phyloP scores from a whole-genome alignment of 2,329 filamentous ascomycete species.

The Pseudocercospora musae region DNA sequence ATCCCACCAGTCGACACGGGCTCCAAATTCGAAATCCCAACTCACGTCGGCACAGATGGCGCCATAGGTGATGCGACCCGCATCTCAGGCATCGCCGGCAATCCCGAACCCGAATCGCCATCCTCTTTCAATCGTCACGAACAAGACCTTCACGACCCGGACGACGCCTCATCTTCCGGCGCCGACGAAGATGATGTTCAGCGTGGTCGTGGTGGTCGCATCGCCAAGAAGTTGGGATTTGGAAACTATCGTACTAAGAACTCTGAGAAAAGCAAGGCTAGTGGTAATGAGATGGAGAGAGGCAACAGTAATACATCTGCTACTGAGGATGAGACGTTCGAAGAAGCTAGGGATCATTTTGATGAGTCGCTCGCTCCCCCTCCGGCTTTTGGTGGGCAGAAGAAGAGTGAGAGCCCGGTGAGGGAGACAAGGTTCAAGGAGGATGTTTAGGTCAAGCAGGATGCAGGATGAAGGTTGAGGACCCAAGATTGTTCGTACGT shows the following conservation, averaged over 20 bases:
- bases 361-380: conserved; percentile 47
- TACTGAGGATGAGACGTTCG: conserved; percentile 46
- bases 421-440: conserved; percentile 55
- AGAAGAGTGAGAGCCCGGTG: conserved; percentile 49
- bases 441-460: conserved; percentile 42
- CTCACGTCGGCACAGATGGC: conserved; percentile 20
- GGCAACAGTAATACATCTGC: conserved; percentile 1
- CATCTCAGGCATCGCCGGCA: conserved; percentile 10
- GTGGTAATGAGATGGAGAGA: not conserved
- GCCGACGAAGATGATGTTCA: conserved; percentile 29
- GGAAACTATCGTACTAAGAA: conserved; percentile 13
- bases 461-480: not conserved
- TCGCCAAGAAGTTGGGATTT: conserved; percentile 35
- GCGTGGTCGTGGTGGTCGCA: conserved; percentile 30
- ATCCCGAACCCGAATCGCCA: conserved; percentile 18
- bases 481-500: not conserved
- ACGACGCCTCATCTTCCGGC: conserved; percentile 31
- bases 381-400: conserved; percentile 37
- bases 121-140: conserved; percentile 28
- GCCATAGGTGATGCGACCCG: conserved; percentile 13
- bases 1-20: conserved; percentile 17
- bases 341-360: conserved; percentile 52
- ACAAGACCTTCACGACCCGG: conserved; percentile 14
- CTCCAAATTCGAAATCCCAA: conserved; percentile 7
- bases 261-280: conserved; percentile 21